Evolutionary conservation across 805 yeast species (phyloP).

Genomic region (Lipomyces oligophaga): DNA sequence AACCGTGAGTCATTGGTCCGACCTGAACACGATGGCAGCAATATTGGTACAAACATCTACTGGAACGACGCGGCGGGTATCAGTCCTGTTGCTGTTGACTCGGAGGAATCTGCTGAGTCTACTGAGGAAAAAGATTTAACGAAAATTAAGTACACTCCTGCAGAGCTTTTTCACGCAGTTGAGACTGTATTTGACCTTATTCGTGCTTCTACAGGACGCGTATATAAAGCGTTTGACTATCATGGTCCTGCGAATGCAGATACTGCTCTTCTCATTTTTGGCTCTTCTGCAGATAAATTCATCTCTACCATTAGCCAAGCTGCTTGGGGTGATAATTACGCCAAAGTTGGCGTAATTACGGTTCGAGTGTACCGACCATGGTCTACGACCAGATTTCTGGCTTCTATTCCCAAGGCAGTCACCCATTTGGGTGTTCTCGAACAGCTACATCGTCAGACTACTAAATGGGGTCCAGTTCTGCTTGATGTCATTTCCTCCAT

Average conservation of each 20-base stretch:
- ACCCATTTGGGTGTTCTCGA: constrained; percentile 60
- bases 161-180: constrained; percentile 11
- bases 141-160: constrained; percentile 4
- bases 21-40: constrained; percentile 17
- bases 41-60: constrained; percentile 27
- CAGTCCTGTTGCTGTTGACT: constrained; percentile 18
- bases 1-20: constrained; percentile 15
- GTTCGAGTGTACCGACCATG: constrained; percentile 75
- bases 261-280: constrained; percentile 59
- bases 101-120: constrained; percentile 24
- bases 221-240: constrained; percentile 45
- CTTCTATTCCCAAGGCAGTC: constrained; percentile 52
- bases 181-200: constrained; percentile 34
- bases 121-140: constrained; percentile 8
- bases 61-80: constrained; percentile 24
- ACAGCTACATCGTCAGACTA: constrained; percentile 49
- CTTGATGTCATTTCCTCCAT: constrained; percentile 62
- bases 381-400: constrained; percentile 48
- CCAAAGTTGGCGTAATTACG: constrained; percentile 48
- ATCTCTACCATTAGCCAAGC: constrained; percentile 39
- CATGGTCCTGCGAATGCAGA: constrained; percentile 43
- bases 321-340: constrained; percentile 34
- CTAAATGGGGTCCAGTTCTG: constrained; percentile 63
- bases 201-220: constrained; percentile 37
- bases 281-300: constrained; percentile 50